phyloP scores from a whole-genome alignment of 2,329 filamentous ascomycete genomes.

The Penicillium sp. region DNA sequence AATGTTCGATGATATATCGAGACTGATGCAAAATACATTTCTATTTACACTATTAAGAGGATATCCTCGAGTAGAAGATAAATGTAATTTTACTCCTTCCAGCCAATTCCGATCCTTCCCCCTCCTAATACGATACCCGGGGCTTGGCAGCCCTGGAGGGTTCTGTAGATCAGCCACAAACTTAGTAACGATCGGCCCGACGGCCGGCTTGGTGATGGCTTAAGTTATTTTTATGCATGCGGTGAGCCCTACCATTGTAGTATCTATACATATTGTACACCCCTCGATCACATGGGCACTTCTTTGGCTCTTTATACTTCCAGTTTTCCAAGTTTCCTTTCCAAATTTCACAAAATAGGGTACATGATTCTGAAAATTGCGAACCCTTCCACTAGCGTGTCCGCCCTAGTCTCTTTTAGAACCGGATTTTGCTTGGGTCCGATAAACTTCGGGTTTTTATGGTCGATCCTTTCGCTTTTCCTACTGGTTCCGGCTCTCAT shows the following conservation, averaged over 20 bases:
- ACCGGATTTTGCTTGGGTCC: constrained; percentile 7
- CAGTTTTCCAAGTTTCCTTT: not conserved
- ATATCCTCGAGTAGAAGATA: not conserved
- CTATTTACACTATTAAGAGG: not conserved
- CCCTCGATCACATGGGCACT: not conserved
- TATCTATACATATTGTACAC: not conserved
- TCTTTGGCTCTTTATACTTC: not conserved
- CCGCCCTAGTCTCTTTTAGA: constrained; percentile 7
- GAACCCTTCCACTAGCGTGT: constrained; percentile 1
- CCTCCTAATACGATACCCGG: constrained; percentile 12
- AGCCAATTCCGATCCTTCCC: constrained; percentile 1
- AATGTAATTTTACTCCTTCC: not conserved
- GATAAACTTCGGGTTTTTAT: constrained; percentile 13
- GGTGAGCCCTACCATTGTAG: not conserved
- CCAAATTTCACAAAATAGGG: not conserved
- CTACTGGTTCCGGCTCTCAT: not conserved
- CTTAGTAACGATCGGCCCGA: constrained; percentile 17
- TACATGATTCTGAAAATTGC: not conserved
- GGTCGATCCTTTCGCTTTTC: constrained; percentile 1
- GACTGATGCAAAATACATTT: not conserved
- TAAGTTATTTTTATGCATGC: constrained; percentile 11
- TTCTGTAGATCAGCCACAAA: constrained; percentile 22
- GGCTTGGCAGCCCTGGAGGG: constrained; percentile 16
- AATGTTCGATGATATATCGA: not conserved
- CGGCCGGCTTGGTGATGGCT: constrained; percentile 12